Evolutionary conservation across 2,329 filamentous ascomycete species (phyloP).

Genomic region (Thielaviopsis populi): DNA sequence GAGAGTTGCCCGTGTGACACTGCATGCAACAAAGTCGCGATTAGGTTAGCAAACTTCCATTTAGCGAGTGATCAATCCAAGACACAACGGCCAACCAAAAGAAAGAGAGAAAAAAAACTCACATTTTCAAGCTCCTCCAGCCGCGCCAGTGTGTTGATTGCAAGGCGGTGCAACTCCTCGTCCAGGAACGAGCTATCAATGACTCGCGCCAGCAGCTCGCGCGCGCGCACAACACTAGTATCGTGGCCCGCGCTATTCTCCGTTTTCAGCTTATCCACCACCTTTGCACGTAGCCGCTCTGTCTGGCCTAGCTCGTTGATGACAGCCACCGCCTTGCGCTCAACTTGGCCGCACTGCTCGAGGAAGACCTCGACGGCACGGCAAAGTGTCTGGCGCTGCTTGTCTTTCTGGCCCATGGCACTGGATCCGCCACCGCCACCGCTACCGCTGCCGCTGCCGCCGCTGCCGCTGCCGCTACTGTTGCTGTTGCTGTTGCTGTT

Average conservation of each 20-base stretch:
- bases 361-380: slow-evolving; percentile 9
- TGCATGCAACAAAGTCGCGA: background rate
- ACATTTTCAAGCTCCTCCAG: slow-evolving; percentile 17
- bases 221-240: slow-evolving; percentile 10
- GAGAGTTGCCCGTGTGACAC: slow-evolving; percentile 12
- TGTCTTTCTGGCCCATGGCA: background rate
- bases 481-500: too few relatives aligned
- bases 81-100: background rate
- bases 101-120: background rate
- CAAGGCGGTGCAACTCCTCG: slow-evolving; percentile 8
- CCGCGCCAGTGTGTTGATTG: slow-evolving; percentile 4
- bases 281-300: slow-evolving; percentile 7
- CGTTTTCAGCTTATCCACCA: slow-evolving; percentile 13
- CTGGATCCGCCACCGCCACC: background rate
- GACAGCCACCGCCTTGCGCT: background rate
- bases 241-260: slow-evolving; percentile 11
- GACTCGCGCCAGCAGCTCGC: slow-evolving; percentile 10
- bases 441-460: background rate
- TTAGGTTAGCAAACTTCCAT: too few relatives aligned
- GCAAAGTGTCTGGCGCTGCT: slow-evolving; percentile 1
- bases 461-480: background rate
- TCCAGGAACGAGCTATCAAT: slow-evolving; percentile 10
- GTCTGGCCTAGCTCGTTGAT: slow-evolving; percentile 10
- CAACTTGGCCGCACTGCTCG: slow-evolving; percentile 4
- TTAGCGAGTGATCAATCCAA: background rate